These are phyloP conservation scores for Ganoderma lucidum DNA, from an alignment of 1,284 basidiomycete genomes.

Conservation along the genomic window DNA sequence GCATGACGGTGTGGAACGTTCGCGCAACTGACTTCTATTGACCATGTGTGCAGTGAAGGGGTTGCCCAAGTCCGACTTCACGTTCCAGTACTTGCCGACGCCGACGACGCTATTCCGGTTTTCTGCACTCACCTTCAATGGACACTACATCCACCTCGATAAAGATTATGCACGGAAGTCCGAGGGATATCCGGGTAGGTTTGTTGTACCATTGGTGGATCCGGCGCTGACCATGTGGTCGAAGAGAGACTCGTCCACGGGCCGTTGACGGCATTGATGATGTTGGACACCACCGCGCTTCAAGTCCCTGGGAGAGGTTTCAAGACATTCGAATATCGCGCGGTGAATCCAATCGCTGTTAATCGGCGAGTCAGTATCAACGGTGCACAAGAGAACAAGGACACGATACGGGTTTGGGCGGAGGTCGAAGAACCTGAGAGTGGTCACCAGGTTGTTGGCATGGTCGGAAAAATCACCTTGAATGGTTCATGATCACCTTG, in stretches of 20 bases:
- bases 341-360: conserved; percentile 77
- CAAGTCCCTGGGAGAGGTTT: conserved; percentile 55
- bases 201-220: not conserved
- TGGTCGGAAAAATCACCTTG: conserved; percentile 60
- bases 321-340: conserved; percentile 73
- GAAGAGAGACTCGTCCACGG: conserved; percentile 84
- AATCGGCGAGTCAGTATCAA: conserved; percentile 63
- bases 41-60: conserved; percentile 49
- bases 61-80: conserved; percentile 64
- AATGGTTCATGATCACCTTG: conserved; percentile 11
- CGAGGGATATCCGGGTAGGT: conserved; percentile 78
- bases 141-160: conserved; percentile 79
- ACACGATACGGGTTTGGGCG: conserved; percentile 43
- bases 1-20: not conserved
- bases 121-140: conserved; percentile 85
- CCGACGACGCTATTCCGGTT: conserved; percentile 83
- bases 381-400: conserved; percentile 53
- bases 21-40: conserved; percentile 19
- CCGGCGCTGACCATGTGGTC: conserved; percentile 3
- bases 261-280: conserved; percentile 80
- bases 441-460: conserved; percentile 62
- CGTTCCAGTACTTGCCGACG: conserved; percentile 71
- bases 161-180: conserved; percentile 68
- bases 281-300: conserved; percentile 68
- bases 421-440: conserved; percentile 32